Conservation (phyloP, 176 grass and related monocot species). For the Elymus sibiricus region DNA sequence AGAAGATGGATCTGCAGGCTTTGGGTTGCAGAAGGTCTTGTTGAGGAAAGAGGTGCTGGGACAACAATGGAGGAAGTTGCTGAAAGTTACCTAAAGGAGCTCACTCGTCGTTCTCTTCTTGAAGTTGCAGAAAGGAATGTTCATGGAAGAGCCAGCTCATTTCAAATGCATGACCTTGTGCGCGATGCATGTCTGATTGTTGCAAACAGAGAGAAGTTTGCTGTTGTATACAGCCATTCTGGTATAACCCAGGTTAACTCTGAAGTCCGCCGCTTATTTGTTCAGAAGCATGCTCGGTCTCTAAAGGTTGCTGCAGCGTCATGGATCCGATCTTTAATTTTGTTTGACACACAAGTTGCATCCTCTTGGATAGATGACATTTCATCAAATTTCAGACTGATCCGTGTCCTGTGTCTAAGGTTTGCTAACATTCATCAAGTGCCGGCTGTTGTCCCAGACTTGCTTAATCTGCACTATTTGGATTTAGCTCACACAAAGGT, state of each 20-base stretch:
- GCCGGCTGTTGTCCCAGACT: conserved; percentile 13
- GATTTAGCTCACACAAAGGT: conserved; percentile 32
- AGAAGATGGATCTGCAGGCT: conserved; percentile 31
- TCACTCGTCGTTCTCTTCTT: conserved; percentile 30
- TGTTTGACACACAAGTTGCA: conserved; percentile 17
- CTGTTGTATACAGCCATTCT: neutral
- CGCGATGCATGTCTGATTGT: conserved; percentile 6
- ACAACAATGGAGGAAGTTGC: conserved; percentile 47
- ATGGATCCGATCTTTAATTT: conserved; percentile 19
- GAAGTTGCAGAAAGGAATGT: conserved; percentile 21
- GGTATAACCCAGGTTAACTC: neutral
- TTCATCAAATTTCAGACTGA: conserved; percentile 43
- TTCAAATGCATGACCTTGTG: conserved; percentile 46
- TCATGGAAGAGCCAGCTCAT: conserved; percentile 11
- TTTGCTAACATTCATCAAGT: conserved; percentile 36
- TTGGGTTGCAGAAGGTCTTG: conserved; percentile 44
- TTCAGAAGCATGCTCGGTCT: conserved; percentile 1
- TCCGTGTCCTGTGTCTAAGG: conserved; percentile 28
- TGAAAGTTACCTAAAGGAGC: conserved; percentile 27
- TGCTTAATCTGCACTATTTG: conserved; percentile 35
- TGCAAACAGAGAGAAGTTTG: conserved; percentile 33
- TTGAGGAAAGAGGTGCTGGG: conserved; percentile 40
- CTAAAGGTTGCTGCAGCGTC: neutral
- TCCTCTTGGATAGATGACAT: conserved; percentile 28
- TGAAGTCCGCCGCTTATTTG: conserved; percentile 1